Percentiles rank a stretch among this genome's conserved stretches.
phyloP scores from a whole-genome alignment of 345 rosid species.

The Eucalyptus sp. region DNA sequence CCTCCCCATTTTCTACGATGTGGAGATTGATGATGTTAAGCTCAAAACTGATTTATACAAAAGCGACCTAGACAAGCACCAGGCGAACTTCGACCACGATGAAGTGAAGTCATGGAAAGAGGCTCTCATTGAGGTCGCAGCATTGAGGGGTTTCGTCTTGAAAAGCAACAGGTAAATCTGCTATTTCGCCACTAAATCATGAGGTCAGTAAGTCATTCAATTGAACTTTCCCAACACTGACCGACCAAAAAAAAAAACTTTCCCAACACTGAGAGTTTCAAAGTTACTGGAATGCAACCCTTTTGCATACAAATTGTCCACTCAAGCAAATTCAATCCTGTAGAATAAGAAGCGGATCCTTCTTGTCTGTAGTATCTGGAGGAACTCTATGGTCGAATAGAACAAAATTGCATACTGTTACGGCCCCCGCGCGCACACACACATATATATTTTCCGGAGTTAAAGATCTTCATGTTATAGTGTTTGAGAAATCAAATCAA shows the following conservation, averaged over 20 bases:
- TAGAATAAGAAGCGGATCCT: background rate
- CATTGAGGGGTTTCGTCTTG: background rate
- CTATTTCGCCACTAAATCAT: background rate
- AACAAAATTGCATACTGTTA: background rate
- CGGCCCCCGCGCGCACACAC: fast-evolving
- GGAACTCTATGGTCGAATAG: background rate
- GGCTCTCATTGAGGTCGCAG: background rate
- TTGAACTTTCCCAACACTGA: background rate
- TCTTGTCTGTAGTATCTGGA: background rate
- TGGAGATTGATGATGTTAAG: background rate
- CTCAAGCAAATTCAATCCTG: background rate
- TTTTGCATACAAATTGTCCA: background rate
- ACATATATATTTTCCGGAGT: background rate
- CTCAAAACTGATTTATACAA: background rate
- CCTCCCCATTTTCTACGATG: background rate
- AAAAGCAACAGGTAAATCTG: background rate
- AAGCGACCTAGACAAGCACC: background rate
- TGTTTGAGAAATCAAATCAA: background rate
- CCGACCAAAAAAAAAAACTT: background rate
- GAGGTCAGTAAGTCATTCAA: background rate
- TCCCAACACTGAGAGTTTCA: background rate
- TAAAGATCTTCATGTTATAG: background rate
- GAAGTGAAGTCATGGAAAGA: background rate
- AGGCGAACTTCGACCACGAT: background rate
- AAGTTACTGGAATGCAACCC: background rate